Conservation (phyloP, 805 yeast genomes). For the Teunomyces cretensis region DNA sequence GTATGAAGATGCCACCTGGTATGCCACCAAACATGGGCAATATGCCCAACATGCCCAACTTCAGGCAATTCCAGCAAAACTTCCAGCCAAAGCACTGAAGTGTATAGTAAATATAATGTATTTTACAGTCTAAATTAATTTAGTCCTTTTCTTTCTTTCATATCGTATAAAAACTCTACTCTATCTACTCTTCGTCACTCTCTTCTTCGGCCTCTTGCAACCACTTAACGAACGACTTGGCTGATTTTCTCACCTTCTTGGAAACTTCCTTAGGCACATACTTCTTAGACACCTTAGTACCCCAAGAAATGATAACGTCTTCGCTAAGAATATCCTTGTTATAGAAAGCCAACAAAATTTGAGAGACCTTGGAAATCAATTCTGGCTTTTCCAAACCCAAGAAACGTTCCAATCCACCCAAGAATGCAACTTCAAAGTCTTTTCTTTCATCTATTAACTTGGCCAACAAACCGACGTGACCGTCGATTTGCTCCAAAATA, state of each 20-base stretch:
- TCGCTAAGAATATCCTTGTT: constrained; percentile 83
- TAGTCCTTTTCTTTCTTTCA: background rate
- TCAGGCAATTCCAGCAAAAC: constrained; percentile 4
- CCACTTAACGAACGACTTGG: constrained; percentile 95
- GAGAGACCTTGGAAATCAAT: constrained; percentile 72
- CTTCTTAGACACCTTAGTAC: constrained; percentile 87
- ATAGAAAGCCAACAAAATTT: constrained; percentile 76
- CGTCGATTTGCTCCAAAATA: constrained; percentile 67
- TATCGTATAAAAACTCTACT: background rate
- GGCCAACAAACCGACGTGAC: constrained; percentile 78
- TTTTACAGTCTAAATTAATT: background rate
- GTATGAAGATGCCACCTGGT: constrained; percentile 9
- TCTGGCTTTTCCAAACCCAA: constrained; percentile 76
- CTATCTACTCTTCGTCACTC: constrained; percentile 56
- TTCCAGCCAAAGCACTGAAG: constrained; percentile 2
- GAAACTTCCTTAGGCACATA: constrained; percentile 89
- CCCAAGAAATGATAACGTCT: constrained; percentile 80
- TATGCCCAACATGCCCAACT: constrained; percentile 21
- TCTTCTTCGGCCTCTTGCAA: constrained; percentile 90
- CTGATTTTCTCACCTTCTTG: constrained; percentile 93
- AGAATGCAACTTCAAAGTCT: constrained; percentile 80
- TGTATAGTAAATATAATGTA: constrained; percentile 3
- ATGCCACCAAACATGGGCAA: constrained; percentile 20
- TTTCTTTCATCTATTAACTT: constrained; percentile 64
- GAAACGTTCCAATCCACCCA: constrained; percentile 95